phyloP scores from a whole-genome alignment of 1,284 basidiomycete species.

The Rhizoctonia solani region DNA sequence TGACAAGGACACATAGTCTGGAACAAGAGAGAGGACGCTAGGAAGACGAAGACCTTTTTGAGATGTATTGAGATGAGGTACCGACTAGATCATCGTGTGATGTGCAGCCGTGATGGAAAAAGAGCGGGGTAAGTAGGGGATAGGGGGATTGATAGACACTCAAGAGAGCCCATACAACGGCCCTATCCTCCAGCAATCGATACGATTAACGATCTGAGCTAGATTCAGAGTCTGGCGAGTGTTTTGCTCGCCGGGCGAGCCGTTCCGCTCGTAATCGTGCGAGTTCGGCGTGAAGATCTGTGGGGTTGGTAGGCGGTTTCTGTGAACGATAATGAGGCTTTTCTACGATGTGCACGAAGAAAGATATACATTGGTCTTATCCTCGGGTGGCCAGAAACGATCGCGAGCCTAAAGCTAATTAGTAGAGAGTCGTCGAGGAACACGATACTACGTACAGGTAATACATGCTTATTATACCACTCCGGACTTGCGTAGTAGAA shows the following conservation, averaged over 20 bases:
- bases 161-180: conserved; percentile 36
- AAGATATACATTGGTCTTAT: conserved; percentile 44
- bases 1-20: conserved; percentile 35
- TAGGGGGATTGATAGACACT: conserved; percentile 20
- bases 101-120: conserved; percentile 27
- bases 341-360: background rate
- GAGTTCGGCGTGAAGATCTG: conserved; percentile 43
- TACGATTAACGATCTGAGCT: conserved; percentile 38
- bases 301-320: conserved; percentile 43
- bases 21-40: conserved; percentile 26
- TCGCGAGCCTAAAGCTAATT: conserved; percentile 43
- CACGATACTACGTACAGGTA: conserved; percentile 64
- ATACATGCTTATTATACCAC: conserved; percentile 81
- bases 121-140: conserved; percentile 8
- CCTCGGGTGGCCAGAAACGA: conserved; percentile 46
- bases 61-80: conserved; percentile 23
- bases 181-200: conserved; percentile 32
- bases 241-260: conserved; percentile 39
- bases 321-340: conserved; percentile 32
- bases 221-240: conserved; percentile 16
- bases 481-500: conserved; percentile 88
- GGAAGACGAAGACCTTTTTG: conserved; percentile 24
- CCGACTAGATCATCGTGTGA: conserved; percentile 6
- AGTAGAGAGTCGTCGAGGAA: conserved; percentile 2
- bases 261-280: conserved; percentile 42